Conservation (phyloP, 768 basidiomycete species). For the Xerocomus potaroensis region DNA sequence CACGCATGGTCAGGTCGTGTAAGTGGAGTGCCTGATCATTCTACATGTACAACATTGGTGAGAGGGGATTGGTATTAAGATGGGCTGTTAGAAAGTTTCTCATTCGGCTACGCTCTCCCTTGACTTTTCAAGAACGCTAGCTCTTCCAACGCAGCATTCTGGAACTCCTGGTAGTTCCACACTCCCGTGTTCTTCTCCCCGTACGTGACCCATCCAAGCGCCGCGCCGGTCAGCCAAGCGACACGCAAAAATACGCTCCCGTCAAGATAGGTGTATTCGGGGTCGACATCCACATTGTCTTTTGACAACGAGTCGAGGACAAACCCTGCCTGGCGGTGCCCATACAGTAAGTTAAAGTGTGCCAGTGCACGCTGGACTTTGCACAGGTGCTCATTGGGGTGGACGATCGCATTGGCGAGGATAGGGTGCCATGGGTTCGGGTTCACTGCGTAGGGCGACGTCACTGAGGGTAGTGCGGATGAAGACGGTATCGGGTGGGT, state of each 20-base stretch:
- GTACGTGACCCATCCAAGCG: constrained; percentile 39
- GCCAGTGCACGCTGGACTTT: constrained; percentile 49
- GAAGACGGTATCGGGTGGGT: constrained; percentile 14
- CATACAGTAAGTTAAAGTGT: constrained; percentile 44
- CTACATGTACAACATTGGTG: no score
- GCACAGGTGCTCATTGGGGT: constrained; percentile 55
- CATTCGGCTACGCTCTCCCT: constrained; percentile 11
- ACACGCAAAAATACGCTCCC: constrained; percentile 60
- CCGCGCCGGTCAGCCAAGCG: constrained; percentile 48
- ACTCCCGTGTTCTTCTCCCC: constrained; percentile 28
- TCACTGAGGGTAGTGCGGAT: constrained; percentile 28
- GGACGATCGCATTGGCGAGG: constrained; percentile 46
- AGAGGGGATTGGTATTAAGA: no score
- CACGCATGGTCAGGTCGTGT: no score
- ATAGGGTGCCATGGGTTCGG: constrained; percentile 61
- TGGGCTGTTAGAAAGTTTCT: no score
- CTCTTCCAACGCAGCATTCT: constrained; percentile 21
- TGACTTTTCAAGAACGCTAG: constrained; percentile 19
- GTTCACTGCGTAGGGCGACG: constrained; percentile 33
- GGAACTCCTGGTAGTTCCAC: constrained; percentile 31
- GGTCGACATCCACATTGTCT: constrained; percentile 33
- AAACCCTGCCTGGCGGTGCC: constrained; percentile 35
- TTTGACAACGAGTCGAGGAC: constrained; percentile 20
- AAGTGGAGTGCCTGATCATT: no score
- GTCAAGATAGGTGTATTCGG: constrained; percentile 49